Conservation (phyloP, 2,329 filamentous ascomycete genomes). For the Epichloe elymi region DNA sequence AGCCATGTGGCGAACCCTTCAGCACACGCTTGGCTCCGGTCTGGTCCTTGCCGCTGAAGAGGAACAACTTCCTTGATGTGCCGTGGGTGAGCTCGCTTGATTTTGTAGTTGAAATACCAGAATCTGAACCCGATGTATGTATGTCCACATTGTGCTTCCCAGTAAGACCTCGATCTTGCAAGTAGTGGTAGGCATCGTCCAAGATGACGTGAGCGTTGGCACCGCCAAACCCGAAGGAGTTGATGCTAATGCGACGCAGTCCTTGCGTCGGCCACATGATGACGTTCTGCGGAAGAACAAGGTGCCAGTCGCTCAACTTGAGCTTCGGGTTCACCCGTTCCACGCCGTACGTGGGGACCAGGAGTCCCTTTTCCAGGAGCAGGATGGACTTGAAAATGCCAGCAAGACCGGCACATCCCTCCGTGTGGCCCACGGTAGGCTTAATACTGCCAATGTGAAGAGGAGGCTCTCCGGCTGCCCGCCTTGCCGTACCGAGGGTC, state of each 20-base stretch:
- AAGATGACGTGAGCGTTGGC: constrained; percentile 21
- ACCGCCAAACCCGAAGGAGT: constrained; percentile 25
- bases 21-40: neutral
- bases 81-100: neutral
- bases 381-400: constrained; percentile 14
- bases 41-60: neutral
- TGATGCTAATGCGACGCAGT: constrained; percentile 16
- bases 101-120: neutral
- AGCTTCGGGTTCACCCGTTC: constrained; percentile 12
- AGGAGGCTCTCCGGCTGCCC: constrained; percentile 16
- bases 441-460: constrained; percentile 16
- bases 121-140: too few relatives aligned
- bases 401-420: constrained; percentile 12
- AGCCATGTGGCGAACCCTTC: neutral
- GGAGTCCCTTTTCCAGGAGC: constrained; percentile 11
- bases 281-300: constrained; percentile 3
- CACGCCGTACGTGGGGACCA: constrained; percentile 12
- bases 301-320: constrained; percentile 7
- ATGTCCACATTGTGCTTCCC: too few relatives aligned
- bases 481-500: constrained; percentile 18
- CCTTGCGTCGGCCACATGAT: constrained; percentile 6
- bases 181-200: constrained; percentile 7
- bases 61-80: neutral
- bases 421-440: constrained; percentile 14
- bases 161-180: neutral